Conservation (phyloP, 2,329 filamentous ascomycete species). For the Penicillium vulpinum region DNA sequence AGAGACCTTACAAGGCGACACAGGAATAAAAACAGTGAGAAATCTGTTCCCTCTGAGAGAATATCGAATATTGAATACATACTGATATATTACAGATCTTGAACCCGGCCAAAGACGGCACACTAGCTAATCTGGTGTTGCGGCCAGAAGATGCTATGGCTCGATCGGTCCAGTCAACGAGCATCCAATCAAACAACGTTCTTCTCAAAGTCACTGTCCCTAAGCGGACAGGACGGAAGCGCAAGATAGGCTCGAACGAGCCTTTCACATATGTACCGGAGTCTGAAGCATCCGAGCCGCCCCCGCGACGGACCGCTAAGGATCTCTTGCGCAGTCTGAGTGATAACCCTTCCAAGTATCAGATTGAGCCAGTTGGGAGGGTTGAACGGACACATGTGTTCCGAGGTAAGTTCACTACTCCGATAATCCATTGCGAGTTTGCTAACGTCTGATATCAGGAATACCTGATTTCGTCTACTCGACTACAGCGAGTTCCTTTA, state of each 20-base stretch:
- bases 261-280: constrained; percentile 57
- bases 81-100: constrained; percentile 43
- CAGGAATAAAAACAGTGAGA: constrained; percentile 55
- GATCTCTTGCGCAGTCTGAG: constrained; percentile 54
- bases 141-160: constrained; percentile 77
- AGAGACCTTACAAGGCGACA: constrained; percentile 60
- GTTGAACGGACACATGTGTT: constrained; percentile 84
- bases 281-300: constrained; percentile 14
- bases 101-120: constrained; percentile 47
- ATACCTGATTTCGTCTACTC: constrained; percentile 86
- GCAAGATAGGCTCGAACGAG: constrained; percentile 73
- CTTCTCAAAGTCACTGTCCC: constrained; percentile 85
- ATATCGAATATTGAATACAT: neutral
- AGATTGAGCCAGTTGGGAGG: constrained; percentile 68
- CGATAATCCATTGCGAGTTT: neutral
- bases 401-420: constrained; percentile 55
- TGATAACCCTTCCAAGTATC: constrained; percentile 69
- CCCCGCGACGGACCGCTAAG: constrained; percentile 25
- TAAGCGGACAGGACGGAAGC: constrained; percentile 79
- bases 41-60: neutral
- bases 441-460: constrained; percentile 40
- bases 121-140: constrained; percentile 68
- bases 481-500: constrained; percentile 66
- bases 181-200: constrained; percentile 75
- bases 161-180: constrained; percentile 74